phyloP scores from a whole-genome alignment of 768 basidiomycete genomes.

The Hortiboletus flavorubellus region DNA sequence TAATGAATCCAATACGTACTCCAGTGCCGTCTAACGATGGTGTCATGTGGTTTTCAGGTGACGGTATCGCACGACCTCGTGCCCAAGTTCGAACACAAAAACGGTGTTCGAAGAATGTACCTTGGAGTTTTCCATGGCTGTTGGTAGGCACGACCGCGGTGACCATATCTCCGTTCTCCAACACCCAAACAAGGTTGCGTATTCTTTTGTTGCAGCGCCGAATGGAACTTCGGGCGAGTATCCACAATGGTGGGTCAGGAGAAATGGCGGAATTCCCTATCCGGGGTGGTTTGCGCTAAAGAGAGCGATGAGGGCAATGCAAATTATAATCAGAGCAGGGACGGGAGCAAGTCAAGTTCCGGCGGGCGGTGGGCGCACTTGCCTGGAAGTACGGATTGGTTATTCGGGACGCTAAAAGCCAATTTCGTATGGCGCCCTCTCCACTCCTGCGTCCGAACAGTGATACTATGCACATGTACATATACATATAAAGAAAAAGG shows the following conservation, averaged over 20 bases:
- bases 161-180: slow-evolving; percentile 10
- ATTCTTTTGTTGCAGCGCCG: slow-evolving; percentile 7
- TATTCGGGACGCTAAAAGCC: slow-evolving; percentile 8
- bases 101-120: slow-evolving; percentile 3
- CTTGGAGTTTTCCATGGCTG: neutral
- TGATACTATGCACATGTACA: neutral
- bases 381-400: slow-evolving; percentile 3
- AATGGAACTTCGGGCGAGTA: slow-evolving; percentile 11
- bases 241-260: slow-evolving; percentile 8
- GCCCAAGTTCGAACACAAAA: slow-evolving; percentile 1
- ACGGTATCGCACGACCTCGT: slow-evolving; percentile 1
- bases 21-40: neutral
- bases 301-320: slow-evolving; percentile 3
- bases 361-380: neutral
- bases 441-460: neutral
- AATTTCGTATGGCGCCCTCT: neutral
- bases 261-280: slow-evolving; percentile 8
- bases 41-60: slow-evolving; percentile 7
- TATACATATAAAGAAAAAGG: neutral
- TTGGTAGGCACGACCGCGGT: slow-evolving; percentile 11
- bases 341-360: neutral
- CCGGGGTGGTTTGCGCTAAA: neutral
- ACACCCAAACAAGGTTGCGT: neutral
- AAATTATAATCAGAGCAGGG: neutral
- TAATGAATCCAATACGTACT: neutral